Base-by-base conservation (phyloP, 192 early-diverging fungal species). In the Backusella sp. region DNA sequence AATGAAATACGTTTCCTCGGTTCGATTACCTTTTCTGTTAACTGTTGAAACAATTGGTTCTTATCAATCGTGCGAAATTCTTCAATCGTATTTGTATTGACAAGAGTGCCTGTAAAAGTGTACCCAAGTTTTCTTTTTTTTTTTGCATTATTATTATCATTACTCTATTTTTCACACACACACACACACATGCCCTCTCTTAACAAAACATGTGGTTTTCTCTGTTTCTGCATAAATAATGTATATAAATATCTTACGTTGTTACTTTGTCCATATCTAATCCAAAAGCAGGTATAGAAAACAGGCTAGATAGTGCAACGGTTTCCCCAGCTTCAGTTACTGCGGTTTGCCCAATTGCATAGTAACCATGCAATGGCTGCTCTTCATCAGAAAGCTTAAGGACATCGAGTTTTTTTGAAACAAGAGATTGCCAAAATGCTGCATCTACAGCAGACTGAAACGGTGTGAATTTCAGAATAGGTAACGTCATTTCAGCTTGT, bases 41-140 rank as follows among this genome's bases (percentile, higher is more conserved):
- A 76, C 14, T 77, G 68, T 70, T 85, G 83, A 75, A 98, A 89
- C 19, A 94, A 78, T 28, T 83, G 86, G 23, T 81, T 79, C 79
- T 95, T 97, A 82, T 98, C 95, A 37, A 90, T 67, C 49, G 72
- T 74, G 76, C 93, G 95, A 79, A 98, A 99, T 56, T 96, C 95
- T 75, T 98, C 96, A 6, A 98, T 85, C 0, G 98, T 98, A 81
- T 99, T 99, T 35, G 96, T 96, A 84, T 98, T 99, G 73, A 88
- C 83, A 39, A 99, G 79, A 2, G 75, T 75, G 1, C 91, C 95
- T 35, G 84, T 81, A 12, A 82, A 84, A 12, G 78, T 30, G 56
- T 59, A 73, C 5, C 34, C 72, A 15, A 68, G 35, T 37, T 36
- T 67, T 68, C 12, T 74, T 15, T 15, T 65, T 46, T 32, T 53